A percentile compares a stretch with the other conserved stretches of the same genome.
Conservation (phyloP, 768 basidiomycete genomes). For the Tricholoma bakamatsutake region DNA sequence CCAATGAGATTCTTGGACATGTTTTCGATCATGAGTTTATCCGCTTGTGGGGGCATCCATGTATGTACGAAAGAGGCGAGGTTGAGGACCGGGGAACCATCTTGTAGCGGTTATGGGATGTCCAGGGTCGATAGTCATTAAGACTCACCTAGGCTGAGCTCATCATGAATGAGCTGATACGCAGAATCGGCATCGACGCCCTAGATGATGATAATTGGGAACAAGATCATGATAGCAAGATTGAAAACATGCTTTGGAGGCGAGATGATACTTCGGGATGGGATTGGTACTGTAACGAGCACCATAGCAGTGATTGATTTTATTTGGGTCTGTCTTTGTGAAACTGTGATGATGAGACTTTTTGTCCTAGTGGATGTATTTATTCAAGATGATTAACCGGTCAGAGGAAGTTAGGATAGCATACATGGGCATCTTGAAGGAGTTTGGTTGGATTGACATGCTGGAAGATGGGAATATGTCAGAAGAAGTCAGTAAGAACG, state of each 20-base stretch:
- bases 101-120: constrained; percentile 21
- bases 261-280: constrained; percentile 64
- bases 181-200: constrained; percentile 54
- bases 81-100: constrained; percentile 58
- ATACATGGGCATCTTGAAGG: constrained; percentile 50
- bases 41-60: constrained; percentile 52
- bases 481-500: neutral
- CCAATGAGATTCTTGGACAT: constrained; percentile 61
- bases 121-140: neutral
- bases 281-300: constrained; percentile 62
- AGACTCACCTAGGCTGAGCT: constrained; percentile 51
- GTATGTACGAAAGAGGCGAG: constrained; percentile 60
- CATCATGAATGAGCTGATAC: constrained; percentile 53
- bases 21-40: constrained; percentile 55
- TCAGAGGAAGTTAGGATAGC: constrained; percentile 5
- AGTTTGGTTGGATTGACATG: constrained; percentile 66
- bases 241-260: constrained; percentile 37
- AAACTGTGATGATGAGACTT: constrained; percentile 31
- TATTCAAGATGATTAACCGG: neutral
- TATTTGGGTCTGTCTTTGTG: constrained; percentile 26
- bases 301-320: constrained; percentile 43
- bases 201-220: constrained; percentile 20
- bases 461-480: constrained; percentile 25
- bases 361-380: constrained; percentile 35
- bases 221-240: neutral